phyloP scores from a whole-genome alignment of 352 stramenopile species.

The Pythium brassicae region DNA sequence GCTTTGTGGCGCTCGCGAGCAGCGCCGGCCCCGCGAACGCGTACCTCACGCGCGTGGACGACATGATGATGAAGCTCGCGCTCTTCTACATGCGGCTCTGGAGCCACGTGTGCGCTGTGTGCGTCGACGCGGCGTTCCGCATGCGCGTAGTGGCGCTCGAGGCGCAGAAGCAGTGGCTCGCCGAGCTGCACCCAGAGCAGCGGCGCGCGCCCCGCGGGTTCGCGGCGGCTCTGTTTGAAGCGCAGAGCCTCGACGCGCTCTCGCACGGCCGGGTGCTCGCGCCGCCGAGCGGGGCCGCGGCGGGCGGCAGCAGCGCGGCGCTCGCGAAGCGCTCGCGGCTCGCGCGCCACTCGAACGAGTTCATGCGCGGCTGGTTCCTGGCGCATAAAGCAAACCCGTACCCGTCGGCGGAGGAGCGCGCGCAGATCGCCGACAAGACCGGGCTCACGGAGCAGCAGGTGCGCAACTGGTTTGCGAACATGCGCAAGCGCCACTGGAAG shows the following conservation, averaged over 20 bases:
- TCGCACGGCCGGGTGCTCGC: slow-evolving; percentile 29
- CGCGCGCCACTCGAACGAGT: slow-evolving; percentile 75
- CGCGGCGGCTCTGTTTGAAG: slow-evolving; percentile 27
- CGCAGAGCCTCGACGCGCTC: slow-evolving; percentile 31
- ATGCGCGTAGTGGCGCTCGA: slow-evolving; percentile 27
- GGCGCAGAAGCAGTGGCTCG: slow-evolving; percentile 14
- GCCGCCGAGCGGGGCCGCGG: not conserved
- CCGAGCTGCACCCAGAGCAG: slow-evolving; percentile 18
- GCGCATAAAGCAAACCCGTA: slow-evolving; percentile 85
- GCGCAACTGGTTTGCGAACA: slow-evolving; percentile 88
- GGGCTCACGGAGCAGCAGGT: slow-evolving; percentile 78
- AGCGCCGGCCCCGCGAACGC: not conserved
- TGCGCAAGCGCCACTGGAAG: slow-evolving; percentile 88
- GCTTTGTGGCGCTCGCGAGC: slow-evolving; percentile 20
- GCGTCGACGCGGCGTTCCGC: slow-evolving; percentile 31
- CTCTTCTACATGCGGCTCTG: slow-evolving; percentile 58
- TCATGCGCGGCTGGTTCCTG: slow-evolving; percentile 83
- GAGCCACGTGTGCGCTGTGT: slow-evolving; percentile 37
- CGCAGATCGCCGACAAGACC: slow-evolving; percentile 62
- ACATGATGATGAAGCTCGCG: slow-evolving; percentile 50
- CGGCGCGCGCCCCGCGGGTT: slow-evolving; percentile 15
- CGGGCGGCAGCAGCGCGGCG: slow-evolving; percentile 5
- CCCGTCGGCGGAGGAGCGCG: slow-evolving; percentile 55
- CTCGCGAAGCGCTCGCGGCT: slow-evolving; percentile 50
- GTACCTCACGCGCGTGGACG: slow-evolving; percentile 25